Evolutionary conservation across 768 basidiomycete species (phyloP).

Genomic region (Mycena galopus): DNA sequence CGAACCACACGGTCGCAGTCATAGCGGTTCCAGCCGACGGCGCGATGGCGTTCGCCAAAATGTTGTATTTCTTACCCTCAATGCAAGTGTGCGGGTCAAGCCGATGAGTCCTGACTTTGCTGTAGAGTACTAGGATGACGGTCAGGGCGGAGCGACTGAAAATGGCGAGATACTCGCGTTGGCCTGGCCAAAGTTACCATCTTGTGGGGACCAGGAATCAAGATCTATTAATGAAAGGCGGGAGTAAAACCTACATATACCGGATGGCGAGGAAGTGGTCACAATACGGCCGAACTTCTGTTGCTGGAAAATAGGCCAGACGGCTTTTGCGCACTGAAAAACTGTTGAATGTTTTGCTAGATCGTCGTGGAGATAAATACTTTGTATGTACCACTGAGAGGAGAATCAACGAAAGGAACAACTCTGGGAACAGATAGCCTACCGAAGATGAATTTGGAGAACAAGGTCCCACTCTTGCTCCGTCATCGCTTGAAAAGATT

Average conservation of each 20-base stretch:
- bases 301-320: constrained; percentile 97
- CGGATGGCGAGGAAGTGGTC: constrained; percentile 93
- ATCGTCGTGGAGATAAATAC: constrained; percentile 49
- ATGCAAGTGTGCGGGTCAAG: constrained; percentile 91
- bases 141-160: constrained; percentile 14
- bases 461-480: constrained; percentile 97
- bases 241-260: constrained; percentile 76
- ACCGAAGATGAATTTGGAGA: constrained; percentile 86
- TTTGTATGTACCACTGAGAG: constrained; percentile 86
- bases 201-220: constrained; percentile 51
- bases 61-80: constrained; percentile 93
- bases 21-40: constrained; percentile 61
- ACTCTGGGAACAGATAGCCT: constrained; percentile 27
- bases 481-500: constrained; percentile 90
- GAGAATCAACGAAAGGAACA: neutral
- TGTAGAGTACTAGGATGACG: constrained; percentile 76
- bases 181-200: constrained; percentile 96
- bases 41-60: constrained; percentile 89
- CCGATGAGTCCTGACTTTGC: constrained; percentile 95
- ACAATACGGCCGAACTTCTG: constrained; percentile 97
- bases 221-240: neutral
- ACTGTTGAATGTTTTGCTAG: neutral
- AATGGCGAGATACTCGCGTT: constrained; percentile 63
- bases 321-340: constrained; percentile 86
- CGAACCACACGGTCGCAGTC: neutral